Evolutionary conservation across 352 stramenopile species (phyloP).

Genomic region (Phytophthora niederhauseri): DNA sequence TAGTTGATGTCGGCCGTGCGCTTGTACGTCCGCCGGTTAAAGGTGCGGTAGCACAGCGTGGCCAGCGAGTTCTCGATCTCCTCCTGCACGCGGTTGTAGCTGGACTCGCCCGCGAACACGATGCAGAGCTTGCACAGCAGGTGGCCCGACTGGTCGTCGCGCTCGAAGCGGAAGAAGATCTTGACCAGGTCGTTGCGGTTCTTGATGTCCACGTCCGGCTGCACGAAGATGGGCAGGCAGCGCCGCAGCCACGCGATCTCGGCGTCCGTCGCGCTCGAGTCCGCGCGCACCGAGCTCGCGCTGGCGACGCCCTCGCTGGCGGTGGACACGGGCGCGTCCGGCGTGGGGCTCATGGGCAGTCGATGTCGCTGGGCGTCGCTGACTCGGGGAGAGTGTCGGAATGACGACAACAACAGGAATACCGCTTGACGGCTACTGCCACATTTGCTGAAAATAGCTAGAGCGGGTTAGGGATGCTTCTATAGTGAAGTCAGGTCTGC

Average conservation of each 20-base stretch:
- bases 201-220: conserved; percentile 83
- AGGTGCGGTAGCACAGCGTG: conserved; percentile 84
- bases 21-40: conserved; percentile 88
- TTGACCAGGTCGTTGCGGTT: conserved; percentile 86
- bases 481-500: conserved; percentile 12
- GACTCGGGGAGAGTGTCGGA: conserved; percentile 3
- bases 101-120: conserved; percentile 83
- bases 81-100: conserved; percentile 81
- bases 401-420: conserved; percentile 1
- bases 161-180: conserved; percentile 84
- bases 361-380: not conserved
- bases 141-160: conserved; percentile 46
- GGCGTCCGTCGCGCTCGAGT: conserved; percentile 35
- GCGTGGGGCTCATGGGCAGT: conserved; percentile 28
- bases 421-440: conserved; percentile 1
- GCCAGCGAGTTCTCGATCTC: conserved; percentile 77
- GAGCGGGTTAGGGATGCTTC: not conserved
- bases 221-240: conserved; percentile 84
- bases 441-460: conserved; percentile 10
- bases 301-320: conserved; percentile 25
- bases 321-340: conserved; percentile 22
- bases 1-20: conserved; percentile 91
- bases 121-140: conserved; percentile 85
- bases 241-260: conserved; percentile 81
- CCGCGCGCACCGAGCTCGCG: conserved; percentile 21